Conservation (phyloP, 78 protist species). For the Capsaspora owczarzaki region DNA sequence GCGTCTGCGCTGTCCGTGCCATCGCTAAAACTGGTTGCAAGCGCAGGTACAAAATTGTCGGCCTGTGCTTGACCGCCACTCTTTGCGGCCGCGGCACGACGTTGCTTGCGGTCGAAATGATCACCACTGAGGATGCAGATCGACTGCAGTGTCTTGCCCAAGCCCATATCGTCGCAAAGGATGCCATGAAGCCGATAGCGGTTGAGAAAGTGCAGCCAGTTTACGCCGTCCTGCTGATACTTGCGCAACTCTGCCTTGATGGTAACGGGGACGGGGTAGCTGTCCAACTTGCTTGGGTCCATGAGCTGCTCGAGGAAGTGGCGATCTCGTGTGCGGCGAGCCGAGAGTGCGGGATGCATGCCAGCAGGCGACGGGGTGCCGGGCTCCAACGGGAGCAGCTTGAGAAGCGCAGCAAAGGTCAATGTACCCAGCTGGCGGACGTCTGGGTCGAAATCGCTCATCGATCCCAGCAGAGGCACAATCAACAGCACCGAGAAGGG, state of each 20-base stretch:
- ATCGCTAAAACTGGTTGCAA: too few species aligned
- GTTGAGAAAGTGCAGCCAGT: slow-evolving; percentile 79
- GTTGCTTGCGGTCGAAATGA: slow-evolving; percentile 20
- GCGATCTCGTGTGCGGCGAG: slow-evolving; percentile 5
- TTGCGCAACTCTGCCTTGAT: slow-evolving; percentile 61
- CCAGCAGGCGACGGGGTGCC: slow-evolving; percentile 36
- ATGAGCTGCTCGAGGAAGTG: slow-evolving; percentile 44
- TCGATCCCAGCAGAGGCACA: not conserved
- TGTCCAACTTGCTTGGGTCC: slow-evolving; percentile 24
- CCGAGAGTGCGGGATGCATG: slow-evolving; percentile 8
- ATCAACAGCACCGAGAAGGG: not conserved
- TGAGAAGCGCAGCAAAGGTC: slow-evolving; percentile 34
- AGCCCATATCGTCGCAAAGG: slow-evolving; percentile 94
- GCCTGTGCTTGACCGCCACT: too few species aligned
- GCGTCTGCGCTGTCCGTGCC: too few species aligned
- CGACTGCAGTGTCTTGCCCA: slow-evolving; percentile 93
- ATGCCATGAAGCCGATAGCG: slow-evolving; percentile 62
- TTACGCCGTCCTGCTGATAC: slow-evolving; percentile 90
- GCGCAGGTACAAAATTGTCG: too few species aligned
- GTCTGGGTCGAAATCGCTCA: slow-evolving; percentile 6
- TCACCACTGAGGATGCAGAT: slow-evolving; percentile 64
- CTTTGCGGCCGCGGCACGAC: too few species aligned
- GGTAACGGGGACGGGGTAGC: slow-evolving; percentile 20
- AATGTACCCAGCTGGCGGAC: slow-evolving; percentile 20
- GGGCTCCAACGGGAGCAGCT: slow-evolving; percentile 48